Base-by-base conservation (phyloP, 257 asterid species). In the Solanum acaule region DNA sequence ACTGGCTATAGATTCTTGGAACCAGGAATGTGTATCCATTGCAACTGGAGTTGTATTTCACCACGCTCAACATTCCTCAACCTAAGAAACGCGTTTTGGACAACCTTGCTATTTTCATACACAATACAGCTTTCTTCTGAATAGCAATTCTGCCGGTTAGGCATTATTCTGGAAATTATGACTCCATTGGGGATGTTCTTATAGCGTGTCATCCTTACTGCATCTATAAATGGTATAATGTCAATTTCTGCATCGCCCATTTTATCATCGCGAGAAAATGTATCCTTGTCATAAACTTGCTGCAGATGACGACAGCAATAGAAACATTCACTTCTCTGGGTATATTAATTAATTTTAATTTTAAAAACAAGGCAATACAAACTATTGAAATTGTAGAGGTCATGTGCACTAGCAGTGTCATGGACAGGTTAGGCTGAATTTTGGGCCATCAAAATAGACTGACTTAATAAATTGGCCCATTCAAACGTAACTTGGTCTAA, bases 191-290 rank as follows among this genome's bases (percentile, higher is more conserved):
- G 94, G 11, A 92, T 25, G 86, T 92, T 89, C 77, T 76, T 88
- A 9, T 85, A 63, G 40, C 56, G 81, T 93, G 37, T 46, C 29
- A 87, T 87, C 91, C 89, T 91, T 59, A 92, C 76, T 20, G 87
- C 94, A 88, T 93, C 93, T 6, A 91, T 67, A 44, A 93, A 89
- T 23, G 90, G 92, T 12, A 77, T 59, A 5, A 94, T 91, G 87
- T 91, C 95, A 25, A 94, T 89, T 72, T 94, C 98, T 34, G 98
- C 98, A 86, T 95, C 95, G 42, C 98, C 98, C 98, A 95, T 95
- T 86, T 92, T 92, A 94, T 94, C 98, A 83, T 95, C 97, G 2
- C 23, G 91, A 16, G 90, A 89, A 91, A 95, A 94, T 33, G 88
- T 76, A 37, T 95, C 98, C 86, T 72, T 81, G 73, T 95, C 98